These are phyloP conservation scores for Boletus nobilissimus DNA, from an alignment of 1,284 basidiomycete genomes.

Conservation along the genomic window DNA sequence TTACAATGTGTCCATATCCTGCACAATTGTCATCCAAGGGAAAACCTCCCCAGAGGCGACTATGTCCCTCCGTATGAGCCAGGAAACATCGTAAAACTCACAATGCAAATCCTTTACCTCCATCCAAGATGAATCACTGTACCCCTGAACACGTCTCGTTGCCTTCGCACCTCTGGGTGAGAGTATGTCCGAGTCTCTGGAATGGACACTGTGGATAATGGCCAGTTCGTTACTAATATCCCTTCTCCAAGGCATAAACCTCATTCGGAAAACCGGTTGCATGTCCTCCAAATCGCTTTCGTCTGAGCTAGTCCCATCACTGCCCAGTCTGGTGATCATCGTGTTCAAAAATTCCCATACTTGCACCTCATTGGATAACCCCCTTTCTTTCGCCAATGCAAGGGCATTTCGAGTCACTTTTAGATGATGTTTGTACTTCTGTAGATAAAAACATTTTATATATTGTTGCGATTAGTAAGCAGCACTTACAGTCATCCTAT, in stretches of 20 bases:
- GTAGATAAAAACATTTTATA: neutral
- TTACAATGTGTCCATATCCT: too few species aligned
- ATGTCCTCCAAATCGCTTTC: constrained; percentile 16
- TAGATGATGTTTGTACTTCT: constrained; percentile 4
- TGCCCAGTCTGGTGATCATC: neutral
- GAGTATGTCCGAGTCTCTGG: neutral
- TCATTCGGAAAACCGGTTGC: neutral
- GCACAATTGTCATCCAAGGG: neutral
- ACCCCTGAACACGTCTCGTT: neutral
- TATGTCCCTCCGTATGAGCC: neutral
- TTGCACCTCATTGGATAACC: neutral
- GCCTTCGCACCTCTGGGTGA: neutral
- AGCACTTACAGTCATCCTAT: neutral
- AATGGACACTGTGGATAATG: neutral
- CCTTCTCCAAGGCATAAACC: constrained; percentile 3
- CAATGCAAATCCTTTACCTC: neutral
- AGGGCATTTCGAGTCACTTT: neutral
- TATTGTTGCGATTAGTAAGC: too few species aligned
- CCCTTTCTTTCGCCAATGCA: neutral
- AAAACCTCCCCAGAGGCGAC: neutral
- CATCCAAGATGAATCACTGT: neutral
- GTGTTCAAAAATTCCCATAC: constrained; percentile 1
- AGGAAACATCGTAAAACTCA: neutral
- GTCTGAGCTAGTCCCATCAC: constrained; percentile 8
- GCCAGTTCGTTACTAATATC: neutral